Evolutionary conservation across 164 flowering plant species (phyloP).

Genomic region (Euptelea pleiosperma): DNA sequence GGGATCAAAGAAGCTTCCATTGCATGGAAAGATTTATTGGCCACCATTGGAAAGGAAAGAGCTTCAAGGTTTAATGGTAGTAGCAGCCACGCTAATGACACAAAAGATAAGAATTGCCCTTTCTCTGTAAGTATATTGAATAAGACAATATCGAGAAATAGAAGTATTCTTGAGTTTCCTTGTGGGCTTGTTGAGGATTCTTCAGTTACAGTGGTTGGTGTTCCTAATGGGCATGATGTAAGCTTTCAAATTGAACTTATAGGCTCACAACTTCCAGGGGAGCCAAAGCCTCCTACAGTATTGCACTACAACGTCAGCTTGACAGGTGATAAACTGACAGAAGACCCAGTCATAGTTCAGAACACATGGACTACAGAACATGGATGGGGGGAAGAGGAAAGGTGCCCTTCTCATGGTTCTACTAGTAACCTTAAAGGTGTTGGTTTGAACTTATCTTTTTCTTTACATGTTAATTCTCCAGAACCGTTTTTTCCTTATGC

Average conservation of each 20-base stretch:
- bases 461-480: neutral
- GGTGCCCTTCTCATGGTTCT: constrained; percentile 59
- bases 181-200: constrained; percentile 87
- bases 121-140: constrained; percentile 37
- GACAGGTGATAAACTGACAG: constrained; percentile 55
- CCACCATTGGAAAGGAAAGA: constrained; percentile 38
- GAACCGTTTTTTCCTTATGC: too few relatives aligned
- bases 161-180: constrained; percentile 53
- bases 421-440: constrained; percentile 45
- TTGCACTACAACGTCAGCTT: constrained; percentile 62
- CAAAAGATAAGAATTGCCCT: constrained; percentile 43
- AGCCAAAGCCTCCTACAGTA: constrained; percentile 46
- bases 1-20: constrained; percentile 79
- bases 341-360: constrained; percentile 60
- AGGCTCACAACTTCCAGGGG: constrained; percentile 41
- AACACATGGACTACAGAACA: constrained; percentile 68
- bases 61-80: constrained; percentile 13
- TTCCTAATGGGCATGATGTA: constrained; percentile 44
- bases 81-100: constrained; percentile 1
- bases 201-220: constrained; percentile 70
- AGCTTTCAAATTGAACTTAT: constrained; percentile 65
- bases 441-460: neutral
- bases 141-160: constrained; percentile 17
- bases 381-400: constrained; percentile 81
- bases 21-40: constrained; percentile 60